A percentile compares a stretch with the other conserved stretches of the same genome.
phyloP scores from a whole-genome alignment of 1,284 basidiomycete genomes.

The Flammula alnicola region DNA sequence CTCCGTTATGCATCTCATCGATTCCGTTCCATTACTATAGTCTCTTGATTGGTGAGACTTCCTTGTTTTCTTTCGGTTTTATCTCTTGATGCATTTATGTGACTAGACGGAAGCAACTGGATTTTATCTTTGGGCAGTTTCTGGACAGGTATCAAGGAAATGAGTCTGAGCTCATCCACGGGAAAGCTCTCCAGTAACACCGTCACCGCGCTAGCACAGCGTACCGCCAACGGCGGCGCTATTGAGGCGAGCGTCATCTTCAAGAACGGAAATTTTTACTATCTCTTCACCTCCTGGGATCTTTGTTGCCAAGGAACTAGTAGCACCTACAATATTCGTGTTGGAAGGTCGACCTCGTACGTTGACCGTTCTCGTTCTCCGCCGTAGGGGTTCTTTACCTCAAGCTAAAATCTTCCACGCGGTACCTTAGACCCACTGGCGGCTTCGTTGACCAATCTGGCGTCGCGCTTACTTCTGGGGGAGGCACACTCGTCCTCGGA shows the following conservation, averaged over 20 bases:
- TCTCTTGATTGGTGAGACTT: slow-evolving; percentile 36
- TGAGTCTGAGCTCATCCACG: slow-evolving; percentile 40
- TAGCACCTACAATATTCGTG: slow-evolving; percentile 64
- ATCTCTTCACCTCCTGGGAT: slow-evolving; percentile 64
- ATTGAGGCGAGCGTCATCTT: slow-evolving; percentile 54
- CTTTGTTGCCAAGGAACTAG: slow-evolving; percentile 54
- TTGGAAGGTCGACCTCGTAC: slow-evolving; percentile 52
- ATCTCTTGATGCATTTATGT: too few species aligned
- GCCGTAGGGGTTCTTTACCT: neutral
- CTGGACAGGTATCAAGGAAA: slow-evolving; percentile 54
- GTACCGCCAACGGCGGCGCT: slow-evolving; percentile 45
- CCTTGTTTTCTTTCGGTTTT: neutral
- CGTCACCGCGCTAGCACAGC: slow-evolving; percentile 49
- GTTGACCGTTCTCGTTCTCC: too few species aligned
- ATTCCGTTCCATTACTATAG: slow-evolving; percentile 22
- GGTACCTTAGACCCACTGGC: slow-evolving; percentile 38
- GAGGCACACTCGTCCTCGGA: slow-evolving; percentile 56
- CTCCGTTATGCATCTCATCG: neutral
- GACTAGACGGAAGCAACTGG: slow-evolving; percentile 44
- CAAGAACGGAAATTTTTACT: slow-evolving; percentile 52
- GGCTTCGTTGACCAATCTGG: slow-evolving; percentile 54
- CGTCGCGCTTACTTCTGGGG: slow-evolving; percentile 50
- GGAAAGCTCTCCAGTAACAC: slow-evolving; percentile 45
- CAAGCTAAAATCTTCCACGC: neutral
- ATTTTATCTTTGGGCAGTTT: slow-evolving; percentile 53